Evolutionary conservation across 1,284 basidiomycete species (phyloP), one percentile per base, ranked within the genome.

Genomic region (Malassezia nana): DNA sequence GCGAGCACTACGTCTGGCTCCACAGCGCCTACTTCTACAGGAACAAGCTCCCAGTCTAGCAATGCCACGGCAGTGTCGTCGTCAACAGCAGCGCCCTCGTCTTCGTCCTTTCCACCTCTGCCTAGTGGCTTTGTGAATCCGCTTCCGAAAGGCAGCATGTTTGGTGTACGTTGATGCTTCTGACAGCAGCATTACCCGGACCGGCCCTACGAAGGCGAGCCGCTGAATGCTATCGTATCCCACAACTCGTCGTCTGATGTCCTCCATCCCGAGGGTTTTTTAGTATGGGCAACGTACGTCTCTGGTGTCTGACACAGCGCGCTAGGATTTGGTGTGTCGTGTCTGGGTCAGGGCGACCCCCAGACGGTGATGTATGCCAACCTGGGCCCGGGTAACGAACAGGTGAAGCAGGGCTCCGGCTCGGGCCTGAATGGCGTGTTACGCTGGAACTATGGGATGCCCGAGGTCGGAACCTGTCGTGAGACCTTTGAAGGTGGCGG

Each of bases 401-500:
- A 65, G n/a, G 48, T 57, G 12, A 41, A 45, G 12, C 65, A 69
- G 32, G 66, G 68, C 20, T 65, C 62, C 32, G 59, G 58, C 28
- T 57, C 48, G 13, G 68, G 68, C 0, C 46, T 60, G 47, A 70
- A 67, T 47, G 64, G 66, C 10, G 65, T 70, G 0, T 41, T 69
- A 16, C 61, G 64, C 12, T 69, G 60, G 59, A 70, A 69, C 48
- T 70, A 69, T 30, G 60, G 58, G 15, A 50, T 64, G n/a, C 50
- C 64, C 13, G 57, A 54, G 8, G 51, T 66, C 18, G 60, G 61
- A 4, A 64, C 65, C 3, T 72, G 70, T 50, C 58, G 55, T 61
- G 89, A 96, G 75, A 86, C 87, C 2, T 80, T 94, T 45, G 67
- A 86, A 58, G 91, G 91, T 10, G 91, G 91, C 5, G 82, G 86